These are phyloP conservation scores for Mycena rebaudengoi DNA, from an alignment of 768 basidiomycete genomes.

Conservation along the genomic window DNA sequence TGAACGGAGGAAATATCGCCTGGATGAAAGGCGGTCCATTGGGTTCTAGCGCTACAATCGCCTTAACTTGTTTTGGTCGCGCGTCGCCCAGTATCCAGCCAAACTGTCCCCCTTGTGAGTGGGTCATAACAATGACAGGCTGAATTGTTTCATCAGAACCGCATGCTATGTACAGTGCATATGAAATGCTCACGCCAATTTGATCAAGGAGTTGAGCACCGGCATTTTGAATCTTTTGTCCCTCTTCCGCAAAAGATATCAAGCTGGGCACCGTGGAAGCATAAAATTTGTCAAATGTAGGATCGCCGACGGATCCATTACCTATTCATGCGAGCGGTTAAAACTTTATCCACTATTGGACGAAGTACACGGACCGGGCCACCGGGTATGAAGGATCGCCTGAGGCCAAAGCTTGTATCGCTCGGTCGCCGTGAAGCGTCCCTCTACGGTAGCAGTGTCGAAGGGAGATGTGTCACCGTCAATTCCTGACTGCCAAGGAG, in stretches of 20 bases:
- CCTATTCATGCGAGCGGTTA: background rate
- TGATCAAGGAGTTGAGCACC: constrained; percentile 42
- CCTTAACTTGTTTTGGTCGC: constrained; percentile 42
- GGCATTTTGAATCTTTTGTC: constrained; percentile 41
- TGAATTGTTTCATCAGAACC: constrained; percentile 14
- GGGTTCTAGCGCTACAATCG: constrained; percentile 49
- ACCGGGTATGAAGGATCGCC: constrained; percentile 31
- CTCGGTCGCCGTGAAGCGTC: constrained; percentile 44
- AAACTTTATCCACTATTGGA: background rate
- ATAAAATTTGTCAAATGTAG: constrained; percentile 42
- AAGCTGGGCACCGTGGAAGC: constrained; percentile 39
- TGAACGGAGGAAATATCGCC: constrained; percentile 36
- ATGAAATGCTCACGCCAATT: constrained; percentile 40
- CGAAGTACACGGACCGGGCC: background rate
- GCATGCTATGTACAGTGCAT: too few relatives aligned
- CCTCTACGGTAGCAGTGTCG: constrained; percentile 35
- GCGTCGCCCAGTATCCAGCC: constrained; percentile 48
- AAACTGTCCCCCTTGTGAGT: constrained; percentile 46
- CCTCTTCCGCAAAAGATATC: constrained; percentile 23
- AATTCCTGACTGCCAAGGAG: constrained; percentile 42
- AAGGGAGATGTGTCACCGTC: constrained; percentile 34
- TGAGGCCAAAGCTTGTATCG: constrained; percentile 45
- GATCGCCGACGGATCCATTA: constrained; percentile 41
- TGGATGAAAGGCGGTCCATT: constrained; percentile 46
- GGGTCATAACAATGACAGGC: constrained; percentile 45